phyloP scores from a whole-genome alignment of 768 basidiomycete genomes.

The Psilocybe cubensis region DNA sequence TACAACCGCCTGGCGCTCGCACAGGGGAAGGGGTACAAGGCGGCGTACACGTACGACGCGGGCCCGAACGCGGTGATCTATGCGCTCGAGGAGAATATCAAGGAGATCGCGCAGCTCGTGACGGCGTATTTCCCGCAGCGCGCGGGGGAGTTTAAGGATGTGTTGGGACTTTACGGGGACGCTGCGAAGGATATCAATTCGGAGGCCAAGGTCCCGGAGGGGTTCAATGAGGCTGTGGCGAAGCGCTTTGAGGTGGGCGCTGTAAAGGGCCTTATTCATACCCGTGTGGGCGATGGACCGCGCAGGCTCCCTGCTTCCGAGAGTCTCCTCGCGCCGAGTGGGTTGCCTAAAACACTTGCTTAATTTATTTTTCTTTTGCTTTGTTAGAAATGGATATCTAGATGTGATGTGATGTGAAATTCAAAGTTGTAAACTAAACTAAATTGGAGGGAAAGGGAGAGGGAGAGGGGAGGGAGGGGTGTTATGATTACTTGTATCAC shows the following conservation, averaged over 20 bases:
- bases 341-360: constrained; percentile 65
- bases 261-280: constrained; percentile 91
- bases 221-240: constrained; percentile 81
- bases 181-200: constrained; percentile 39
- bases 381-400: neutral
- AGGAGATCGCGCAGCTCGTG: constrained; percentile 77
- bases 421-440: too few relatives aligned
- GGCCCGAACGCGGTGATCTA: constrained; percentile 99
- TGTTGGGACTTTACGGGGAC: constrained; percentile 61
- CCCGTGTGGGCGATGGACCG: constrained; percentile 91
- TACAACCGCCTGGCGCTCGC: constrained; percentile 82
- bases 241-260: constrained; percentile 74
- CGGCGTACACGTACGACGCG: constrained; percentile 99
- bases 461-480: neutral
- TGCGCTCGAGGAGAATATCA: constrained; percentile 74
- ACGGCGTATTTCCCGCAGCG: constrained; percentile 86
- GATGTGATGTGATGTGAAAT: too few relatives aligned
- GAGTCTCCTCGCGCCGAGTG: constrained; percentile 66
- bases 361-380: too few relatives aligned
- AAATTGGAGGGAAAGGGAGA: too few relatives aligned
- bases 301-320: constrained; percentile 66
- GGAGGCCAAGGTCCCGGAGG: constrained; percentile 57
- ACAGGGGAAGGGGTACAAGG: constrained; percentile 62
- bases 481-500: neutral
- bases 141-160: constrained; percentile 72